phyloP scores from a whole-genome alignment of 2,329 filamentous ascomycete genomes.

The Epichloe hybrida region DNA sequence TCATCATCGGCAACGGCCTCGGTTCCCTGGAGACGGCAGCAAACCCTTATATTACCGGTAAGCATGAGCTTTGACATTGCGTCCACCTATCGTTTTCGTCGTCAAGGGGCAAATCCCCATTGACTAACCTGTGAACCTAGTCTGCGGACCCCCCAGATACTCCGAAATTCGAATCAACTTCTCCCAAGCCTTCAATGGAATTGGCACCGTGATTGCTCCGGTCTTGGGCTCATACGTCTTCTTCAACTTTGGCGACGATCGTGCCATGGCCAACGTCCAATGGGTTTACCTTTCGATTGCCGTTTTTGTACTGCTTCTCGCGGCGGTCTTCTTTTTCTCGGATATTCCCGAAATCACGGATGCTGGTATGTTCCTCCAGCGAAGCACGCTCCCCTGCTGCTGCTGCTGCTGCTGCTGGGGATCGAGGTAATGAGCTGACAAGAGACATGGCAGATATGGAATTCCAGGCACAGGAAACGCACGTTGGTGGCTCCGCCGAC shows the following conservation, averaged over 20 bases:
- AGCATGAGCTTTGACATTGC: not conserved
- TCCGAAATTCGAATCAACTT: conserved; percentile 64
- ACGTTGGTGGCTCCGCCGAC: conserved; percentile 37
- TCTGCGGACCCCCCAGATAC: conserved; percentile 53
- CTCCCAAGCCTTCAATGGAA: conserved; percentile 64
- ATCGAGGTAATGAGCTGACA: not conserved
- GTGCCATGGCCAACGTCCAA: conserved; percentile 53
- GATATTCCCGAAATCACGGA: conserved; percentile 58
- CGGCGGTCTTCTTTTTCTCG: conserved; percentile 51
- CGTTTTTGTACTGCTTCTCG: conserved; percentile 54
- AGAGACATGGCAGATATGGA: conserved; percentile 40
- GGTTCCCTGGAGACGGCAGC: conserved; percentile 65
- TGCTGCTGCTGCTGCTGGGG: too few species aligned
- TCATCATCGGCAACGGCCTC: conserved; percentile 61
- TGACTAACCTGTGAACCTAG: conserved; percentile 6
- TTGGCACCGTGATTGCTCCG: conserved; percentile 59
- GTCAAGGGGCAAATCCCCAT: not conserved
- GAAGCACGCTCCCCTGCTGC: too few species aligned
- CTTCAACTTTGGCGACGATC: conserved; percentile 47
- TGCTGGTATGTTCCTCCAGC: conserved; percentile 15
- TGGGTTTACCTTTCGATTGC: conserved; percentile 67
- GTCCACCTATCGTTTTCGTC: not conserved
- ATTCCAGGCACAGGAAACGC: conserved; percentile 41
- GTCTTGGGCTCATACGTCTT: conserved; percentile 61
- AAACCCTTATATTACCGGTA: conserved; percentile 56